A percentile compares a stretch with the other conserved stretches of the same genome.
Evolutionary conservation across 129 eudicot species (phyloP).

Genomic region (Lactuca saligna): DNA sequence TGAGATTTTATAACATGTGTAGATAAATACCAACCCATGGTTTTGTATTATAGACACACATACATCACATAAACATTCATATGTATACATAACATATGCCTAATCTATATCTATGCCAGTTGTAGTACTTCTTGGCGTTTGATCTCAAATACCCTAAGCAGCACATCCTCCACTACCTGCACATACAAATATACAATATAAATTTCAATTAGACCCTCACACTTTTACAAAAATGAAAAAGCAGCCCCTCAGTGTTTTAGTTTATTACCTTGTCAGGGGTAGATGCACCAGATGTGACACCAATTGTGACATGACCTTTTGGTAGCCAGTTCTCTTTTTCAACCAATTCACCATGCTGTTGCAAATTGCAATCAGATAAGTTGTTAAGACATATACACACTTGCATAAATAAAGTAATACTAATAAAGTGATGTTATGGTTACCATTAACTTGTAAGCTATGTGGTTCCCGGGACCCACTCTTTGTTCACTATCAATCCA

Average conservation of each 20-base stretch:
- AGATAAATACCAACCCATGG: too few relatives aligned
- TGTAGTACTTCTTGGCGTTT: conserved; percentile 79
- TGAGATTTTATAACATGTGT: too few relatives aligned
- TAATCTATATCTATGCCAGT: conserved; percentile 54
- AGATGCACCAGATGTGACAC: conserved; percentile 94
- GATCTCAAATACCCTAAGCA: conserved; percentile 65
- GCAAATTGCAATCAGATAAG: conserved; percentile 13
- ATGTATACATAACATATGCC: background rate
- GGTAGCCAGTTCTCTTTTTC: conserved; percentile 93
- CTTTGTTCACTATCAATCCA: conserved; percentile 94
- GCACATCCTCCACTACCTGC: conserved; percentile 94
- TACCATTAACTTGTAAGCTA: conserved; percentile 71
- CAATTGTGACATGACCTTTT: conserved; percentile 77
- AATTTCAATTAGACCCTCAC: background rate
- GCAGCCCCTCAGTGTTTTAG: conserved; percentile 3
- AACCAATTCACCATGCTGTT: conserved; percentile 85
- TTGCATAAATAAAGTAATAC: background rate
- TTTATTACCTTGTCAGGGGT: conserved; percentile 92
- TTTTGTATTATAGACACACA: too few relatives aligned
- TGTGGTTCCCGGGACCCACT: conserved; percentile 90
- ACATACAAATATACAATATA: conserved; percentile 4
- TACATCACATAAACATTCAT: too few relatives aligned
- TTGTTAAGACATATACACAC: background rate
- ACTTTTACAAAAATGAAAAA: background rate
- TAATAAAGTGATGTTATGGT: background rate